Percentiles rank a stretch among this genome's conserved stretches.
Evolutionary conservation across 108 stramenopile genomes (phyloP).

Genomic region (Nitzschia palea): DNA sequence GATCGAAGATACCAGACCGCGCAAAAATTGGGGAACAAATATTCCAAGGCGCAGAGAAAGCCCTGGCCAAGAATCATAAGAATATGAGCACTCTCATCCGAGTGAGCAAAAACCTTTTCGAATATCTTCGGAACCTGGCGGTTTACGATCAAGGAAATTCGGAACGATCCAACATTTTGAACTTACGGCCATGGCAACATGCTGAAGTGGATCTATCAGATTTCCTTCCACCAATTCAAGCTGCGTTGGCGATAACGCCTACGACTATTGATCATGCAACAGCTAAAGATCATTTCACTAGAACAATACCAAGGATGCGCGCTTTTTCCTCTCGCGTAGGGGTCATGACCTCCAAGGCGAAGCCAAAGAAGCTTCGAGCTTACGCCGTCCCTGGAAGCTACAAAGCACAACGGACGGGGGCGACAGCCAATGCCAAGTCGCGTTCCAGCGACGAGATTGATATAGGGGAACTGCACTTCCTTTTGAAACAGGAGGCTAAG

Average conservation of each 20-base stretch:
- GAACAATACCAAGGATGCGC: slow-evolving; percentile 78
- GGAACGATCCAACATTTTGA: neutral
- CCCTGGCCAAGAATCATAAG: slow-evolving; percentile 48
- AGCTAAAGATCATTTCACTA: slow-evolving; percentile 60
- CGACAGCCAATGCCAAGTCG: neutral
- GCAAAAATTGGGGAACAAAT: slow-evolving; percentile 67
- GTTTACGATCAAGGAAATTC: slow-evolving; percentile 31
- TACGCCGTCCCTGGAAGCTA: slow-evolving; percentile 45
- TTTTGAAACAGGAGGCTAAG: slow-evolving; percentile 96
- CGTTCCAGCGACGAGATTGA: slow-evolving; percentile 28
- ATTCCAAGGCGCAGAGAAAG: slow-evolving; percentile 63
- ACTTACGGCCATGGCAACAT: slow-evolving; percentile 39
- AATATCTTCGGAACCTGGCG: slow-evolving; percentile 63
- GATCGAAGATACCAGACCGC: slow-evolving; percentile 55
- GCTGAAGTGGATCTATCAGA: slow-evolving; percentile 54
- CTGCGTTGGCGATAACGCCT: slow-evolving; percentile 72
- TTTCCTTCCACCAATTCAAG: slow-evolving; percentile 89
- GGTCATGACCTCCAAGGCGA: slow-evolving; percentile 94
- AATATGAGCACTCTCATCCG: slow-evolving; percentile 41
- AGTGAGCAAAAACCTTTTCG: slow-evolving; percentile 57
- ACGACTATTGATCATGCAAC: slow-evolving; percentile 30
- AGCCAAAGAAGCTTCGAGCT: slow-evolving; percentile 90
- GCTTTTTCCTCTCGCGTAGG: slow-evolving; percentile 55
- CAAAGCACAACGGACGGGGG: neutral
- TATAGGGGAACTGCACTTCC: slow-evolving; percentile 87